Conservation (phyloP, 2,329 filamentous ascomycete genomes). For the Ramichloridium luteum region DNA sequence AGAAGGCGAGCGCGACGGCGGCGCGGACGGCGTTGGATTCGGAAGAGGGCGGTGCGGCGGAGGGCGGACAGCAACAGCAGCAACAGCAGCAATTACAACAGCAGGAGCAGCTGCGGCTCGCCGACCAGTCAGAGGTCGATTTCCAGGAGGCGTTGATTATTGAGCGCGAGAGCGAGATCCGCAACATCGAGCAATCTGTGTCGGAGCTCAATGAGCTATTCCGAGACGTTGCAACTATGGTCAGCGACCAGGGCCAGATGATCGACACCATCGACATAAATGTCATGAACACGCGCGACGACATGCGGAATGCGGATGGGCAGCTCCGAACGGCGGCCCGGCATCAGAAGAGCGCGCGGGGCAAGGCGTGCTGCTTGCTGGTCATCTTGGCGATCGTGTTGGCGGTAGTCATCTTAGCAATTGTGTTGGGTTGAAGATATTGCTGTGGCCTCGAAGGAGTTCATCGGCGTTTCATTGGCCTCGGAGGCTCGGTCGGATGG, state of each 20-base stretch:
- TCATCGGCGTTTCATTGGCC: too few species aligned
- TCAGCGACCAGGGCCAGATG: constrained; percentile 82
- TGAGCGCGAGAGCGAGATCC: constrained; percentile 92
- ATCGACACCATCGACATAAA: constrained; percentile 81
- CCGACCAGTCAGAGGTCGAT: constrained; percentile 87
- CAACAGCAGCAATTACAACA: constrained; percentile 38
- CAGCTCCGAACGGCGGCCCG: constrained; percentile 76
- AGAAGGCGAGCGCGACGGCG: constrained; percentile 72
- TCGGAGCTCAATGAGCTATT: constrained; percentile 94
- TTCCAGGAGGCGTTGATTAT: constrained; percentile 94
- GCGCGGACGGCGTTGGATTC: constrained; percentile 61
- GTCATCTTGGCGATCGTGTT: constrained; percentile 80
- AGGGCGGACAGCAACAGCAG: constrained; percentile 37
- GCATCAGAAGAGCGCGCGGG: constrained; percentile 90
- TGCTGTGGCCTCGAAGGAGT: too few species aligned
- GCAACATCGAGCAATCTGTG: constrained; percentile 93
- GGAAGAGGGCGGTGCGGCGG: constrained; percentile 26
- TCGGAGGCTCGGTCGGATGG: too few species aligned
- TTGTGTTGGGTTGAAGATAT: constrained; percentile 55
- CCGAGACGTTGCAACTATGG: constrained; percentile 94
- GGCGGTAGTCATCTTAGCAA: constrained; percentile 78
- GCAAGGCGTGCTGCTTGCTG: constrained; percentile 85
- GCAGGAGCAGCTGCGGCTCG: constrained; percentile 62
- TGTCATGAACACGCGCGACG: constrained; percentile 67
- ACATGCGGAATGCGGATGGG: constrained; percentile 72